A percentile compares a stretch with the other conserved stretches of the same genome.
Conservation (phyloP, 163 green algal species). For the Coccomyxa subellipsoidea region DNA sequence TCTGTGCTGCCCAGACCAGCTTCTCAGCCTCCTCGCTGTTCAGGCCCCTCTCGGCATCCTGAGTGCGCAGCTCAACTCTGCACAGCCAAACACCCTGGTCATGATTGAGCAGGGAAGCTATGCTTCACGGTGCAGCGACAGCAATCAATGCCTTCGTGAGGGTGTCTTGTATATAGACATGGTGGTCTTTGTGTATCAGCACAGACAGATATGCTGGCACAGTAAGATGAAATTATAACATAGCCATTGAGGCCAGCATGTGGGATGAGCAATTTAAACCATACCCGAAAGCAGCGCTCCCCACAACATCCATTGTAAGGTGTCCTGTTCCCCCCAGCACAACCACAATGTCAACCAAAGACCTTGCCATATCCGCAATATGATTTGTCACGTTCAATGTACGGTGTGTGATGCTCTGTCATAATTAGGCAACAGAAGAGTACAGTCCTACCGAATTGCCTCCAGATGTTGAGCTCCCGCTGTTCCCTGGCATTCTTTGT, state of each 20-base stretch:
- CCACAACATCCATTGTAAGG: constrained; percentile 9
- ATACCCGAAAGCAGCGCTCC: background rate
- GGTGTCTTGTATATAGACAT: too few relatives aligned
- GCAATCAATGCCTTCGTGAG: too few relatives aligned
- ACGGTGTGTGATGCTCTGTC: too few relatives aligned
- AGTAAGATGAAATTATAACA: background rate
- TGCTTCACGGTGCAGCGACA: too few relatives aligned
- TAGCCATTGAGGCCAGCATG: background rate
- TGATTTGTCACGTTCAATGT: too few relatives aligned
- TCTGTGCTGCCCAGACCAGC: constrained; percentile 6
- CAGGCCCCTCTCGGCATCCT: background rate
- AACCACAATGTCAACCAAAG: too few relatives aligned
- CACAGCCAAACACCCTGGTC: background rate
- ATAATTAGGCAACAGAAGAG: background rate
- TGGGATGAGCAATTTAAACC: background rate
- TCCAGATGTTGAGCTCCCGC: constrained; percentile 9
- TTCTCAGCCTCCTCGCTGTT: constrained; percentile 8
- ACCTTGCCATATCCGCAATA: too few relatives aligned
- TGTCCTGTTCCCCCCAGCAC: background rate
- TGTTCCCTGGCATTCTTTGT: background rate
- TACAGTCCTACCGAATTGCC: background rate
- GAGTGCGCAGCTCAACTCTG: constrained; percentile 2
- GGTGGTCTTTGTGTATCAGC: too few relatives aligned
- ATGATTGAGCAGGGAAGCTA: too few relatives aligned
- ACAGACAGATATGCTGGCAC: too few relatives aligned